Conservation (phyloP, 306 rosid species). For the Quercus robur region DNA sequence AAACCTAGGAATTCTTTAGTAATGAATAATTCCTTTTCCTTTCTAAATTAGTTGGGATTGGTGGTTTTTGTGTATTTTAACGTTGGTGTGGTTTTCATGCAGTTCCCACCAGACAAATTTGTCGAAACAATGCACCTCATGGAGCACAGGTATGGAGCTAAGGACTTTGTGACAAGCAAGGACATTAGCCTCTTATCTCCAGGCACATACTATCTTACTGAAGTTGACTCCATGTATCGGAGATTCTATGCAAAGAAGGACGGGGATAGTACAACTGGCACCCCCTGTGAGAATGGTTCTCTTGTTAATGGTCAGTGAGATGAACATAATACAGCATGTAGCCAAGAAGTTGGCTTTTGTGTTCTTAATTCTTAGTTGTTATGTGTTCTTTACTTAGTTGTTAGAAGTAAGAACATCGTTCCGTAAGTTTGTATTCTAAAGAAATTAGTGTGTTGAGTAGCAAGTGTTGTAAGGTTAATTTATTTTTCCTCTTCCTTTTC, state of each 20-base stretch:
- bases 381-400: background rate
- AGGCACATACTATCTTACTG: conserved; percentile 95
- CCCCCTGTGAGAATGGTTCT: conserved; percentile 32
- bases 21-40: background rate
- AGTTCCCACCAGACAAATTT: conserved; percentile 79
- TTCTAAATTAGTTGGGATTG: background rate
- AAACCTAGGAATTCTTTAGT: no score
- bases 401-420: conserved; percentile 17
- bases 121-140: conserved; percentile 81
- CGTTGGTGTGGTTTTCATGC: conserved; percentile 24
- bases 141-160: conserved; percentile 95
- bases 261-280: conserved; percentile 13
- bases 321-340: background rate
- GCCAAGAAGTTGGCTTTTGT: conserved; percentile 11
- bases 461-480: conserved; percentile 7
- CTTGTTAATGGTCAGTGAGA: conserved; percentile 67
- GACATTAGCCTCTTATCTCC: conserved; percentile 67
- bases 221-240: conserved; percentile 84
- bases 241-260: conserved; percentile 74
- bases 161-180: conserved; percentile 89
- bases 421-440: conserved; percentile 24
- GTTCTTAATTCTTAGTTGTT: conserved; percentile 1
- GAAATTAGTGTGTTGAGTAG: conserved; percentile 24
- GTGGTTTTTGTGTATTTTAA: conserved; percentile 10
- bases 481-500: background rate